Conservation (phyloP, 176 grass and related monocot genomes). For the Oropetium thomaeum region DNA sequence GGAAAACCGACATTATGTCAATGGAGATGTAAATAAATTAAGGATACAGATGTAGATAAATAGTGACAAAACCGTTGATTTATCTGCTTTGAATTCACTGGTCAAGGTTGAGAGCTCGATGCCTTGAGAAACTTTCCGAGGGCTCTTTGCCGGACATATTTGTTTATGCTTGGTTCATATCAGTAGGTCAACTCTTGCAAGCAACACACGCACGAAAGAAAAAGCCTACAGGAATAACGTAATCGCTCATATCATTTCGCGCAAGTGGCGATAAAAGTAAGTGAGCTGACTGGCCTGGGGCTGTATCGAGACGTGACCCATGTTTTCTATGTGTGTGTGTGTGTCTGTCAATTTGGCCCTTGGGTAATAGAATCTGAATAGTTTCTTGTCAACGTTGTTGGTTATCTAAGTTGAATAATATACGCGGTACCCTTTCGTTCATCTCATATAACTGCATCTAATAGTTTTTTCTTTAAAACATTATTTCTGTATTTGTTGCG, state of each 20-base stretch:
- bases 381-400: neutral
- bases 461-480: no score
- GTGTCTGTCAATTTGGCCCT: neutral
- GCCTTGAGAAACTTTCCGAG: conserved; percentile 8
- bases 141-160: neutral
- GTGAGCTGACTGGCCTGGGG: neutral
- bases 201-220: neutral
- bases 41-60: neutral
- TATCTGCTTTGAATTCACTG: conserved; percentile 13
- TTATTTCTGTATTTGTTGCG: neutral
- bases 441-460: neutral
- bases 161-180: conserved; percentile 27
- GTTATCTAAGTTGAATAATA: neutral
- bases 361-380: neutral
- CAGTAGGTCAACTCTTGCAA: conserved; percentile 27
- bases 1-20: conserved; percentile 8
- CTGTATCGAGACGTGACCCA: conserved; percentile 24
- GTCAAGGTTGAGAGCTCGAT: conserved; percentile 42
- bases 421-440: neutral
- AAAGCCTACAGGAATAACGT: neutral
- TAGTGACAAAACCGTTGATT: conserved; percentile 6
- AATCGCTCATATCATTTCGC: neutral
- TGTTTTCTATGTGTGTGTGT: neutral
- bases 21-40: no score
- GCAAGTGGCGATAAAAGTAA: conserved; percentile 31